phyloP scores from a whole-genome alignment of 139 green algal genomes.

The Chlorella sorokiniana region DNA sequence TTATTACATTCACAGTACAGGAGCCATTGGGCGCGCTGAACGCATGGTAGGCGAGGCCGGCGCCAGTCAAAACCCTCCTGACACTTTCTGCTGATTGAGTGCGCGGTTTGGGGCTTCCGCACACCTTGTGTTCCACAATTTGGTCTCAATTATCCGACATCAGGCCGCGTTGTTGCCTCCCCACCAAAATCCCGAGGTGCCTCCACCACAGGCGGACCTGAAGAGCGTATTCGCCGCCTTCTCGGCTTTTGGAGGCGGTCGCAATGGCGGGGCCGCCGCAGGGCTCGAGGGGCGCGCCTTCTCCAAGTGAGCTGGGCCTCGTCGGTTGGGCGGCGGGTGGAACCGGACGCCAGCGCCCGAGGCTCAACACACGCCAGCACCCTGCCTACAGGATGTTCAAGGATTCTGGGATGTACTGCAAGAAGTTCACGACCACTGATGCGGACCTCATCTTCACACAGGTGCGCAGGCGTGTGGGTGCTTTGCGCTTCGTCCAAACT shows the following conservation, averaged over 20 bases:
- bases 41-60: too few relatives aligned
- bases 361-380: too few relatives aligned
- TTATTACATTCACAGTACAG: too few relatives aligned
- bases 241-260: background rate
- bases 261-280: background rate
- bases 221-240: background rate
- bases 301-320: background rate
- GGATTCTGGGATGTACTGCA: background rate
- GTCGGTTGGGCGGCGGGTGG: background rate
- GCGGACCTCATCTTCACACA: conserved; percentile 17
- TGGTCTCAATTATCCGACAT: too few relatives aligned
- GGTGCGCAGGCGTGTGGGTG: background rate
- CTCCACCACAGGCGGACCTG: background rate
- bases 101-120: too few relatives aligned
- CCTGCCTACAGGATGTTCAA: background rate
- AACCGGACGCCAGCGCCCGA: too few relatives aligned
- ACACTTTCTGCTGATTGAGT: too few relatives aligned
- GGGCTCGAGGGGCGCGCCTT: conserved; percentile 20
- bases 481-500: background rate
- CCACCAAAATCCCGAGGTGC: too few relatives aligned
- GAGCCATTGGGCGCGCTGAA: too few relatives aligned
- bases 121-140: too few relatives aligned
- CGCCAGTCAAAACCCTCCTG: too few relatives aligned
- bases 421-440: conserved; percentile 14
- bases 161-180: too few relatives aligned